phyloP scores from a whole-genome alignment of 441 rosid species.

The Erodium moschatum region DNA sequence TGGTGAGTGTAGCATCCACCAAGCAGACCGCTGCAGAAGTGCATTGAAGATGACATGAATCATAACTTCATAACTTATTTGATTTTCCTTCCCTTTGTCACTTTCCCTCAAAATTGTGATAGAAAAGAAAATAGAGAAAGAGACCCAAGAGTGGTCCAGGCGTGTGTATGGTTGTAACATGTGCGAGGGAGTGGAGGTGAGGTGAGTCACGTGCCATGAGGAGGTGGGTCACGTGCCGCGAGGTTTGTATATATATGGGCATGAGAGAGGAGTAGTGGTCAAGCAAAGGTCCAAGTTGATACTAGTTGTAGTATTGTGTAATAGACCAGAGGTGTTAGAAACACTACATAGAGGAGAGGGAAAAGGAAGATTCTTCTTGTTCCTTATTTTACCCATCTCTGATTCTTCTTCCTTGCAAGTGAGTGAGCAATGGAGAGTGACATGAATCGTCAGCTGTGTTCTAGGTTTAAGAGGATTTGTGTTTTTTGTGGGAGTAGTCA shows the following conservation, averaged over 20 bases:
- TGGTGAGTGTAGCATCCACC: not conserved
- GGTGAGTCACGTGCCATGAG: too few species aligned
- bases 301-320: not conserved
- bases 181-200: too few species aligned
- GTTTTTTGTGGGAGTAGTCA: slow-evolving; percentile 97
- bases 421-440: slow-evolving; percentile 18
- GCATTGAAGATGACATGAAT: not conserved
- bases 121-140: not conserved
- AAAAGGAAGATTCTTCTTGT: not conserved
- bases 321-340: not conserved
- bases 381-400: not conserved
- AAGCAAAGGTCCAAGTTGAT: too few species aligned
- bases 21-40: not conserved
- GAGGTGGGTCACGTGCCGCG: not conserved
- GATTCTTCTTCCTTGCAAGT: too few species aligned
- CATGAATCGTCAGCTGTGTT: slow-evolving; percentile 28
- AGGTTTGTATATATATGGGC: not conserved
- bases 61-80: not conserved
- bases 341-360: not conserved
- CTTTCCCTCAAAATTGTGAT: not conserved
- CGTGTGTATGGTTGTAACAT: not conserved
- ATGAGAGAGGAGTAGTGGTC: too few species aligned
- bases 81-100: not conserved
- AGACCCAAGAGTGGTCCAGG: not conserved
- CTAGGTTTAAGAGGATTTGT: slow-evolving; percentile 82